Base-by-base conservation (phyloP, 495 filamentous ascomycete genomes). In the Neohortaea acidophila region DNA sequence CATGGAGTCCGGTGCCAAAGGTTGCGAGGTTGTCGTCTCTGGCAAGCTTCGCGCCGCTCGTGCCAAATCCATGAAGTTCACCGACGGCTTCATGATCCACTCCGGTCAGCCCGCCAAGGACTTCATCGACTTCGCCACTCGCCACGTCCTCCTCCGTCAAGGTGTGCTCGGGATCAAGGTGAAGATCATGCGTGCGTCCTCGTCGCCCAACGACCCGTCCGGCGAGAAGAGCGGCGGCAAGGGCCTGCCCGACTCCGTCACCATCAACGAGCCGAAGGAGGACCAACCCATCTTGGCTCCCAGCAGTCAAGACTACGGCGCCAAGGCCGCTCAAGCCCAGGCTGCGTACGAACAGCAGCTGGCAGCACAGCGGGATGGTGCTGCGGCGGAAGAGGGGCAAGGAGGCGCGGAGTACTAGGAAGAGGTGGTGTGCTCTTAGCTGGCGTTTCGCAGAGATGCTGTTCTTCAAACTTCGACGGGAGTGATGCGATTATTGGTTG, bases 61-160 rank as follows among this genome's bases (percentile, higher is more conserved):
- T 73, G 89, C 89, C 61, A 97, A 97, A 82, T 81, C 75, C 72
- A 97, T 97, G 89, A 97, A 97, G 77, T 97, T 97, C 77, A 97
- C 89, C 61, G 89, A 97, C 63, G 89, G 89, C 58, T 97, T 97
- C 84, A 97, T 97, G 89, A 97, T 97, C 73, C 89, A 97, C 82
- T 96, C 89, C 59, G 89, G 89, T 69, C 89, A 96, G 61, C 89
- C 89, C 52, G 91, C 89, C 54, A 86, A 89, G 68, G 89, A 97
- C 68, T 97, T 97, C 73, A 97, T 97, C 65, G 89, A 97, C 73
- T 74, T 67, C 57, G 91, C 89, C 46, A 94, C 85, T 53, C 87
- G 89, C 53, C 89, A 97, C 81, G 89, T 97, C 51, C 85, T 97
- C 43, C 85, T 97, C 61, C 81, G 89, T 67, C 89, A 97, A 72